Evolutionary conservation across 2,329 filamentous ascomycete species (phyloP).

Genomic region (Cylindrodendrum hubeiense): DNA sequence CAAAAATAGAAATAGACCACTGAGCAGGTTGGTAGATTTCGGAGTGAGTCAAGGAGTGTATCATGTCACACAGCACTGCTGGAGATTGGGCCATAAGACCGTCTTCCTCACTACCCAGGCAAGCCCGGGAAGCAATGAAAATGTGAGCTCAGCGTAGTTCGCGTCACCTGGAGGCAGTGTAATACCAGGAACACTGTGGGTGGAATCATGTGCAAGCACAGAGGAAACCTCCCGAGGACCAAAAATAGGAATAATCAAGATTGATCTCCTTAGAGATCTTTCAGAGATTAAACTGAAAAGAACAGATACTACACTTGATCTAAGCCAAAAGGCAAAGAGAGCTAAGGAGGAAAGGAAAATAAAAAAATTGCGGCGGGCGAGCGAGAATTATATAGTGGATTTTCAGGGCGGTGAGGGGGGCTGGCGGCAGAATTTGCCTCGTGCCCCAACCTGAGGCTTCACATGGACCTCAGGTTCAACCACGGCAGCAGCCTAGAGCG

Average conservation of each 20-base stretch:
- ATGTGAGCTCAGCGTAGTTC: slow-evolving; percentile 45
- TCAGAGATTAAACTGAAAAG: slow-evolving; percentile 98
- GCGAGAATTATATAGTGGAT: slow-evolving; percentile 36
- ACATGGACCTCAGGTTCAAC: neutral
- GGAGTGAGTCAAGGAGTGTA: slow-evolving; percentile 81
- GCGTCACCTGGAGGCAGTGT: slow-evolving; percentile 57
- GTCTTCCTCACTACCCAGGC: slow-evolving; percentile 51
- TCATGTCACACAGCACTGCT: neutral
- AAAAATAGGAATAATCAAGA: slow-evolving; percentile 83
- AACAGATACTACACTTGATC: slow-evolving; percentile 98
- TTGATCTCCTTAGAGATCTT: slow-evolving; percentile 79
- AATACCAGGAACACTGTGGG: slow-evolving; percentile 56
- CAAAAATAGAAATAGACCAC: slow-evolving; percentile 88
- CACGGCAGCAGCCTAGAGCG: neutral
- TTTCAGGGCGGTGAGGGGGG: slow-evolving; percentile 42
- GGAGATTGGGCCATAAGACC: neutral
- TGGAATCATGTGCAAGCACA: slow-evolving; percentile 53
- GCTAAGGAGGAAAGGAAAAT: slow-evolving; percentile 53
- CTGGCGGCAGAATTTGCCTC: slow-evolving; percentile 43
- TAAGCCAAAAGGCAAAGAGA: slow-evolving; percentile 75
- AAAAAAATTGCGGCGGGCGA: slow-evolving; percentile 29
- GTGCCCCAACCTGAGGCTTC: slow-evolving; percentile 4
- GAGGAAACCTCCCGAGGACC: slow-evolving; percentile 47
- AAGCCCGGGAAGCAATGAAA: slow-evolving; percentile 53
- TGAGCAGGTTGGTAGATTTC: slow-evolving; percentile 74